Percentiles rank a stretch among this genome's conserved stretches.
Conservation (phyloP, 331 rosid genomes). For the Stylosanthes scabra region DNA sequence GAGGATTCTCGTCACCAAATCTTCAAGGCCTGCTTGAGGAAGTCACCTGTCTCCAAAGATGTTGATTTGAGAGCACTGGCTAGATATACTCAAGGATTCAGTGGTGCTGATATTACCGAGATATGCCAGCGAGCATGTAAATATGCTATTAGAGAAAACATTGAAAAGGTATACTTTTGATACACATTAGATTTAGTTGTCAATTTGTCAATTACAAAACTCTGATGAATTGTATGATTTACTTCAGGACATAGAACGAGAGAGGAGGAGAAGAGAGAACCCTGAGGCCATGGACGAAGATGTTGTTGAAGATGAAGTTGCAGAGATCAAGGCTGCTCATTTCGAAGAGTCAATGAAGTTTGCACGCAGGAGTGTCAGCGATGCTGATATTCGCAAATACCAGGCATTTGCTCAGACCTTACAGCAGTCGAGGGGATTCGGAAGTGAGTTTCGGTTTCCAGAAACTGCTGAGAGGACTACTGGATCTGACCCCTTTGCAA, state of each 20-base stretch:
- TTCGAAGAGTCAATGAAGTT: constrained; percentile 81
- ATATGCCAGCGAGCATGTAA: constrained; percentile 82
- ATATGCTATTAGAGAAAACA: constrained; percentile 81
- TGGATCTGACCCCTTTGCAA: constrained; percentile 61
- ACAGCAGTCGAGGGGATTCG: constrained; percentile 73
- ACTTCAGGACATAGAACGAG: constrained; percentile 69
- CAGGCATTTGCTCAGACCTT: constrained; percentile 76
- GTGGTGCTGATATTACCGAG: constrained; percentile 82
- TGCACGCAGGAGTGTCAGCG: constrained; percentile 79
- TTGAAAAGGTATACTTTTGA: constrained; percentile 62
- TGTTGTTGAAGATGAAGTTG: constrained; percentile 47
- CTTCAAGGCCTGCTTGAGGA: constrained; percentile 77
- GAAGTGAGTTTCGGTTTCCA: constrained; percentile 66
- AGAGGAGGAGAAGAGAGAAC: constrained; percentile 62
- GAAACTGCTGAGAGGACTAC: constrained; percentile 47
- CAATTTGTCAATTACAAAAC: neutral
- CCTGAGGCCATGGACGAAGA: constrained; percentile 83
- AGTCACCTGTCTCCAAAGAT: constrained; percentile 70
- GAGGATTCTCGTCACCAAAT: constrained; percentile 75
- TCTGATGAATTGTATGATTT: constrained; percentile 20
- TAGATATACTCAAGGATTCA: constrained; percentile 68
- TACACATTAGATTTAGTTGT: too few relatives aligned
- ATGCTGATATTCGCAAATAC: constrained; percentile 72
- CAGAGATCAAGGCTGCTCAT: constrained; percentile 72
- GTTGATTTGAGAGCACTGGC: constrained; percentile 73